Base-by-base conservation (phyloP, 805 yeast genomes). In the Yamadazyma paraphyllophila region DNA sequence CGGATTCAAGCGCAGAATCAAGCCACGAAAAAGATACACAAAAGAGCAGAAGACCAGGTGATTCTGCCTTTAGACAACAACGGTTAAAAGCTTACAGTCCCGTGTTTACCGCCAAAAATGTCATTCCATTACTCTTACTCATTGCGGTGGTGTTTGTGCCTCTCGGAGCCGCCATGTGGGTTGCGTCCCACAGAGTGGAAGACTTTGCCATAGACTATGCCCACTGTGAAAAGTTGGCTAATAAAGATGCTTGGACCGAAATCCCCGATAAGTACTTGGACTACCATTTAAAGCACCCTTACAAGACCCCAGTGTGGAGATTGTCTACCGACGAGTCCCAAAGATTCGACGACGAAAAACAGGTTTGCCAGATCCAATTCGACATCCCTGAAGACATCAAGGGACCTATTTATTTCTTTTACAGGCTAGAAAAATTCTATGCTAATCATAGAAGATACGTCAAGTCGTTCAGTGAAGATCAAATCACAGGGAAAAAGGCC, bases 31-130 rank as follows among this genome's bases (percentile, higher is more conserved):
- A 63, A 8, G 66, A 62, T 31, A 72, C 71, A 48, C 71, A 67
- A 38, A 80, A 77, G 60, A 72, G 74, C 33, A 78, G 82, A 61
- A 78, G 82, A 60, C 94, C 94, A 11, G 81, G 80, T 39, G 84
- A 76, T 47, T 74, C 69, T 58, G 78, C 77, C 9, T 80, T 80
- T 54, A 73, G 80, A 39, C 84, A 80, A 57, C 84, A 80, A 54
- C 61, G 77, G 46, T 63, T 80, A 44, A 71, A 66, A 44, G 83
- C 83, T 0, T 67, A 70, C 50, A 77, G 78, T 59, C 69, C 69
- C 10, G 75, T 72, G 14, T 63, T 72, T 42, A 71, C 76, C 1
- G 74, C 74, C 16, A 62, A 58, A 36, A 66, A 72, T 6, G 74
- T 72, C 20, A 66, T 71, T 35, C 76, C 77, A 9, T 43, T 71